phyloP scores from a whole-genome alignment of 2,329 filamentous ascomycete genomes.

The Pyrenophora tritici-repentis region DNA sequence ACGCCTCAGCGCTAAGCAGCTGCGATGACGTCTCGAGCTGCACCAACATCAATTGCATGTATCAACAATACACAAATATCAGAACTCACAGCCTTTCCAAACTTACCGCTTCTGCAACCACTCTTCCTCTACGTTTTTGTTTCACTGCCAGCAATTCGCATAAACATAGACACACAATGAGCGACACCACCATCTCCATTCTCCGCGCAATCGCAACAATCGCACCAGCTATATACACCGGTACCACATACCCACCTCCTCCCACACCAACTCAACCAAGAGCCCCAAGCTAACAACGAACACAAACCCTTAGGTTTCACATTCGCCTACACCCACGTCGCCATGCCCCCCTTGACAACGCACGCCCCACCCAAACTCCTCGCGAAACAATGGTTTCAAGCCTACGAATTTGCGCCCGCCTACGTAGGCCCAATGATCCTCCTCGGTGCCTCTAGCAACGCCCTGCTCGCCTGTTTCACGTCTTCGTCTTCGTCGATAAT shows the following conservation, averaged over 20 bases:
- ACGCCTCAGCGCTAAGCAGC: no score
- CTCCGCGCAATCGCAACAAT: conserved; percentile 28
- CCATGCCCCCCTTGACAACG: conserved; percentile 41
- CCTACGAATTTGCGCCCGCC: conserved; percentile 44
- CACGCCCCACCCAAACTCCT: conserved; percentile 43
- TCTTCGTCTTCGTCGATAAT: conserved; percentile 2
- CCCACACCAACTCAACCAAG: neutral
- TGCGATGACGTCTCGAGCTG: no score
- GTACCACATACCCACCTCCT: conserved; percentile 6
- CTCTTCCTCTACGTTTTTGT: neutral
- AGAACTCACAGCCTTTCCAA: no score
- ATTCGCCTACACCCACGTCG: conserved; percentile 44
- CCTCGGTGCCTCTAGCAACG: conserved; percentile 41
- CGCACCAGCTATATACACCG: conserved; percentile 33
- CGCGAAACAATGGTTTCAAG: conserved; percentile 49
- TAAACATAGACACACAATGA: neutral
- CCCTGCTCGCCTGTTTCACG: conserved; percentile 30
- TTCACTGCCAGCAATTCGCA: neutral
- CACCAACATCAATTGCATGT: no score
- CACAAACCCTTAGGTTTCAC: conserved; percentile 23
- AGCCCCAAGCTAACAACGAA: neutral
- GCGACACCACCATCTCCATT: conserved; percentile 1
- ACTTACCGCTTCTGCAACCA: neutral
- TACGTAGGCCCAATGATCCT: conserved; percentile 47
- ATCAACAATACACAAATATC: no score